Conservation (phyloP, 495 filamentous ascomycete genomes). For the Talaromyces proteolyticus region DNA sequence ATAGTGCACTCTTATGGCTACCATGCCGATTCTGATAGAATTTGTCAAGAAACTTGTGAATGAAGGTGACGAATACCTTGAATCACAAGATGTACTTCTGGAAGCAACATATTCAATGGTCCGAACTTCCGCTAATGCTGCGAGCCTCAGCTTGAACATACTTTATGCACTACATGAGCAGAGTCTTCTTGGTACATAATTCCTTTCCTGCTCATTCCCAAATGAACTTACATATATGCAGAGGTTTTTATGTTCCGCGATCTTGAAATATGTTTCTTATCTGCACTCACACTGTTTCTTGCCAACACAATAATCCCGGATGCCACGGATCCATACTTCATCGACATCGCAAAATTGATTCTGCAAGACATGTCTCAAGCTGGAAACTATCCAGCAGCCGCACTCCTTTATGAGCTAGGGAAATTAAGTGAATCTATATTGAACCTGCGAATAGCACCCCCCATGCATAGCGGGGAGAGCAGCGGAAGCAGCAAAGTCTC, state of each 20-base stretch:
- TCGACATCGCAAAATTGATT: not conserved
- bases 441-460: not conserved
- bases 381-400: not conserved
- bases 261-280: not conserved
- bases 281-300: not conserved
- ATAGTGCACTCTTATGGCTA: not conserved
- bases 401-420: not conserved
- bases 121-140: not conserved
- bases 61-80: not conserved
- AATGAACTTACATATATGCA: not conserved
- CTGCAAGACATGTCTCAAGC: not conserved
- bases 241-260: not conserved
- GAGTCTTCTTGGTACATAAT: not conserved
- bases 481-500: not conserved
- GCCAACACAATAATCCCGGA: not conserved
- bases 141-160: not conserved
- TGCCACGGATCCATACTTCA: not conserved
- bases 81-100: not conserved
- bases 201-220: not conserved
- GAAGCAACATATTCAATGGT: not conserved
- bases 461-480: not conserved
- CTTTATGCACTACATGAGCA: not conserved
- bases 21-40: not conserved
- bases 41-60: not conserved
- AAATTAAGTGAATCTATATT: not conserved